Evolutionary conservation across 331 rosid species (phyloP).

Genomic region (Ulmus americana): DNA sequence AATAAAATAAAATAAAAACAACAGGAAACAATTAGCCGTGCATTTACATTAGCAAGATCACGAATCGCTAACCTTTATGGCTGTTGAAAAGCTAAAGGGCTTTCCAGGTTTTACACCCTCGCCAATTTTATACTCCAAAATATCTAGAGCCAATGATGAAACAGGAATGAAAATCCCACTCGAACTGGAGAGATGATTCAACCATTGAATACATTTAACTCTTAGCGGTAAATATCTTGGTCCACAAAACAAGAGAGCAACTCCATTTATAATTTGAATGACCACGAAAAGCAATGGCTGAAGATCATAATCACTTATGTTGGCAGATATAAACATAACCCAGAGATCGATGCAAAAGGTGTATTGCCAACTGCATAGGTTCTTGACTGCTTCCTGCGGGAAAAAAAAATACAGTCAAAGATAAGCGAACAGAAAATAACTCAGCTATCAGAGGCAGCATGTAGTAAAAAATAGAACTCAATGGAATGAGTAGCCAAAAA

Average conservation of each 20-base stretch:
- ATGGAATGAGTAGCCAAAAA: slow-evolving; percentile 13
- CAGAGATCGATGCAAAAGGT: slow-evolving; percentile 76
- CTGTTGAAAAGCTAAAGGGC: slow-evolving; percentile 37
- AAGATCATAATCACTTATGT: slow-evolving; percentile 58
- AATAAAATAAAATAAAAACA: not conserved
- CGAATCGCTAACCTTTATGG: slow-evolving; percentile 52
- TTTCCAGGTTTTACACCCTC: slow-evolving; percentile 56
- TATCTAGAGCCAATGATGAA: slow-evolving; percentile 64
- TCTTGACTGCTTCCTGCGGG: slow-evolving; percentile 73
- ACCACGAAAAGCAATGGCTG: slow-evolving; percentile 54
- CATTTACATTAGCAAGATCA: not conserved
- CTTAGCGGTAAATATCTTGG: slow-evolving; percentile 92
- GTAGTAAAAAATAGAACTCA: not conserved
- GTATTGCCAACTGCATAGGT: slow-evolving; percentile 70
- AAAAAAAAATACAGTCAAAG: slow-evolving; percentile 17
- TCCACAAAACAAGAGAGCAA: slow-evolving; percentile 71
- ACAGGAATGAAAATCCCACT: slow-evolving; percentile 83
- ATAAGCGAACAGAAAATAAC: not conserved
- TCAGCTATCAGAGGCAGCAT: slow-evolving; percentile 1
- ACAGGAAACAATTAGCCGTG: not conserved
- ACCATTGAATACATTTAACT: slow-evolving; percentile 79
- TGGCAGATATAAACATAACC: slow-evolving; percentile 56
- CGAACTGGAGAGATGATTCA: slow-evolving; percentile 66
- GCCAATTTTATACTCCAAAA: slow-evolving; percentile 58
- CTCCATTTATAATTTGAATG: slow-evolving; percentile 71